These are phyloP conservation scores for Eutrema japonicum DNA, from an alignment of 345 rosid species.

Conservation along the genomic window DNA sequence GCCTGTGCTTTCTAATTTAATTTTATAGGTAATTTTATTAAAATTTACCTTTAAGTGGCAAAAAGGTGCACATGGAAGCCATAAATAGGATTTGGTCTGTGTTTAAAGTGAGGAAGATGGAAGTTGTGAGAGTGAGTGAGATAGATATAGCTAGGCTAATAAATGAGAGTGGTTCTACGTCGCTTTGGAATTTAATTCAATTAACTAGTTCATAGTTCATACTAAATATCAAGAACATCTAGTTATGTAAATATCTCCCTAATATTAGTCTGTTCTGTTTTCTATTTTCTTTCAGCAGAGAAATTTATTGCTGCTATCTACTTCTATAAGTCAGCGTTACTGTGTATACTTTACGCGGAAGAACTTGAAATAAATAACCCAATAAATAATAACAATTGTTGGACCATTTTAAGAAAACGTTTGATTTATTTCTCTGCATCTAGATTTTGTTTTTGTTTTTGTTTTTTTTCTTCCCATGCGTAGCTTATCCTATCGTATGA, in stretches of 20 bases:
- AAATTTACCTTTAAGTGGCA: slow-evolving; percentile 13
- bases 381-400: background rate
- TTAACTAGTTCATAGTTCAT: background rate
- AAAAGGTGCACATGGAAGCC: slow-evolving; percentile 40
- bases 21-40: background rate
- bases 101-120: slow-evolving; percentile 45
- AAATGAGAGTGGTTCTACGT: slow-evolving; percentile 45
- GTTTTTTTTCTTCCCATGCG: background rate
- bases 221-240: slow-evolving; percentile 14
- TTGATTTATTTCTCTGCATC: slow-evolving; percentile 2
- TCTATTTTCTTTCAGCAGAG: background rate
- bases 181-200: slow-evolving; percentile 29
- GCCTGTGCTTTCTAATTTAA: slow-evolving; percentile 25
- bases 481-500: background rate
- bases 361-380: background rate
- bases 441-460: background rate
- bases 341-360: background rate
- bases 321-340: slow-evolving; percentile 24
- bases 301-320: slow-evolving; percentile 28
- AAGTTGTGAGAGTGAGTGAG: slow-evolving; percentile 42
- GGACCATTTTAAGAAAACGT: background rate
- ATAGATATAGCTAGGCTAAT: slow-evolving; percentile 34
- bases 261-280: slow-evolving; percentile 6
- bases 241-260: slow-evolving; percentile 20
- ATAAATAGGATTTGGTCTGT: slow-evolving; percentile 36